Evolutionary conservation across 805 yeast genomes (phyloP).

Genomic region (Candida caryicola): DNA sequence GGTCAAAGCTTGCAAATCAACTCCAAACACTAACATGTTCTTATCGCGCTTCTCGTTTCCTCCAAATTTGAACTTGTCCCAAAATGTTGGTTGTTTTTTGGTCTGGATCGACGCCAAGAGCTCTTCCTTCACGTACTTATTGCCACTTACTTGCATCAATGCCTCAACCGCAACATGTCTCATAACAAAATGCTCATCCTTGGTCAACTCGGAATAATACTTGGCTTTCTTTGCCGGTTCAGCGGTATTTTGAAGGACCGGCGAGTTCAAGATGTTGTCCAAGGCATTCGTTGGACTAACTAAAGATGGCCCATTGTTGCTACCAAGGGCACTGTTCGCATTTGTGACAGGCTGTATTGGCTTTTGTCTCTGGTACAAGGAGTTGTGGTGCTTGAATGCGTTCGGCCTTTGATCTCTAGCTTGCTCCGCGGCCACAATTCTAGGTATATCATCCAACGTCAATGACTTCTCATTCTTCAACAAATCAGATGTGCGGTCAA

Average conservation of each 20-base stretch:
- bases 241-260: background rate
- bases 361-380: constrained; percentile 35
- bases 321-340: constrained; percentile 9
- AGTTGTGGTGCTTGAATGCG: constrained; percentile 79
- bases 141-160: constrained; percentile 31
- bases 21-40: constrained; percentile 62
- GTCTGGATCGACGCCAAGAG: constrained; percentile 42
- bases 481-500: constrained; percentile 66
- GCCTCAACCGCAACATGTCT: constrained; percentile 60
- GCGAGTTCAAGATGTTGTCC: constrained; percentile 10
- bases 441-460: constrained; percentile 92
- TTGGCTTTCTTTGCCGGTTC: constrained; percentile 25
- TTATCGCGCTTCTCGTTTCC: constrained; percentile 26
- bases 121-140: constrained; percentile 28
- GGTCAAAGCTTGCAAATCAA: constrained; percentile 66
- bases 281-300: constrained; percentile 11
- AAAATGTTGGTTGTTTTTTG: constrained; percentile 44
- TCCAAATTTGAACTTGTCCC: constrained; percentile 52
- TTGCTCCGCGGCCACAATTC: constrained; percentile 96
- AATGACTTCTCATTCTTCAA: constrained; percentile 79
- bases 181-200: constrained; percentile 55
- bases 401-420: constrained; percentile 91
- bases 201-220: constrained; percentile 63
- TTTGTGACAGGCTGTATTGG: constrained; percentile 25
- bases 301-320: constrained; percentile 5